phyloP scores from a whole-genome alignment of 2,329 filamentous ascomycete genomes.

The Cytospora chrysosperma region DNA sequence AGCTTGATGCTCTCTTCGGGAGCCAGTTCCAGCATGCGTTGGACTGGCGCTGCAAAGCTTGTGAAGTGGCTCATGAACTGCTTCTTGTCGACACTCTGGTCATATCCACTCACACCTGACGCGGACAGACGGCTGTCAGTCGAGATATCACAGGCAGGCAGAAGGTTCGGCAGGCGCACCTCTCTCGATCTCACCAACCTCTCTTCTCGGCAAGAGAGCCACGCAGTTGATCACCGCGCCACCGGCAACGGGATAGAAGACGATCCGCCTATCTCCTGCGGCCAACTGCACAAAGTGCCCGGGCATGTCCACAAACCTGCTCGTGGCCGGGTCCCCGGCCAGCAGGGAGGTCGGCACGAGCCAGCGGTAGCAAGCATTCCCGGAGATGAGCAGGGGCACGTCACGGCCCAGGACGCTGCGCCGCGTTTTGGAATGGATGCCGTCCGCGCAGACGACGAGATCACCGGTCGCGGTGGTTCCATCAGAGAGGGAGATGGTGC shows the following conservation, averaged over 20 bases:
- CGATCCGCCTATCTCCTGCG: background rate
- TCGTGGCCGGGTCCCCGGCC: constrained; percentile 5
- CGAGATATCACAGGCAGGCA: background rate
- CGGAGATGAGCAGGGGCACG: constrained; percentile 2
- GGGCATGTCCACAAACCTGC: background rate
- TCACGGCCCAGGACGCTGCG: constrained; percentile 1
- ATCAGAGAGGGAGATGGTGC: constrained; percentile 12
- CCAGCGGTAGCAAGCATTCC: constrained; percentile 20
- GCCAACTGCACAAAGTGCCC: constrained; percentile 14
- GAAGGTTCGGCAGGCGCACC: background rate
- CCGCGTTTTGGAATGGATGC: constrained; percentile 15
- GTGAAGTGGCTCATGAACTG: constrained; percentile 13
- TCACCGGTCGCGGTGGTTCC: constrained; percentile 18
- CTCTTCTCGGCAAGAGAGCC: constrained; percentile 11
- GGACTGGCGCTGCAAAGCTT: background rate
- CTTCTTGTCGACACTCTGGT: constrained; percentile 19
- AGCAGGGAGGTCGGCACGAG: constrained; percentile 13
- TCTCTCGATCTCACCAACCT: constrained; percentile 20
- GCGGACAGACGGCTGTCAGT: background rate
- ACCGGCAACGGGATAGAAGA: constrained; percentile 14
- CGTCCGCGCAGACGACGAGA: constrained; percentile 22
- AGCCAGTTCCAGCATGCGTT: constrained; percentile 12
- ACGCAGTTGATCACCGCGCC: constrained; percentile 15
- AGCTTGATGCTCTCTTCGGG: constrained; percentile 15
- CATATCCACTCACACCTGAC: constrained; percentile 19